Evolutionary conservation across 495 filamentous ascomycete species (phyloP), one percentile per base, ranked within the genome.

Genomic region (Talaromyces stipitatus): DNA sequence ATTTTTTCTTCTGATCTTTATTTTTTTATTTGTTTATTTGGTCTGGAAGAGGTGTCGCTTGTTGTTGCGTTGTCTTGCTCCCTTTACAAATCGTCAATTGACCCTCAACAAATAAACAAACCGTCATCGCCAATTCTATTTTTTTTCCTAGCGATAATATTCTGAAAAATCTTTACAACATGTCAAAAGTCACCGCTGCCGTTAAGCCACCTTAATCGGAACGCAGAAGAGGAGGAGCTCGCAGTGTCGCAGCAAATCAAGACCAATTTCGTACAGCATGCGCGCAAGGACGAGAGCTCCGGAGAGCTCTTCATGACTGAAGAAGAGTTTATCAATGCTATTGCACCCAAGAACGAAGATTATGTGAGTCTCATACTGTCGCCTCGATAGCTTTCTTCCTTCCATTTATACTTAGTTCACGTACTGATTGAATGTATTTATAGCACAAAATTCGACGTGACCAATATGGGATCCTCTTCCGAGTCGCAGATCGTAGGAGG

Each of bases 371-470:
- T 12, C 16, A 26, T 54, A 23, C 27, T 9, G 16, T 3, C 11
- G 7, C 11, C 16, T n/a, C n/a, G n/a, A n/a, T n/a, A n/a, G 53
- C 16, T 18, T 1, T 41, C 16, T 24, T 27, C 11, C 29, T 33
- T 16, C 32, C 56, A 33, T 33, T 12, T 7, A 33, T 12, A 7
- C 30, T 6, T 7, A 12, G 6, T 33, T 6, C 30, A 6, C 30
- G 30, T 33, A 12, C 45, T 48, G 24, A 48, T 48, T 1, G 24
- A 24, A 26, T 48, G 45, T 58, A 28, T 32, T 30, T 57, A 59
- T 61, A 97, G 91, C 92, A 97, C 77, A 98, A 98, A 72, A 97
- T 97, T 76, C 87, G 90, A 71, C 86, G 94, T 57, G 86, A 91
- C 64, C 92, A 97, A 68, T 98, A 96, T 71, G 85, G 83, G 8